phyloP scores from a whole-genome alignment of 257 asterid species.

The Solanum ossicruentum region DNA sequence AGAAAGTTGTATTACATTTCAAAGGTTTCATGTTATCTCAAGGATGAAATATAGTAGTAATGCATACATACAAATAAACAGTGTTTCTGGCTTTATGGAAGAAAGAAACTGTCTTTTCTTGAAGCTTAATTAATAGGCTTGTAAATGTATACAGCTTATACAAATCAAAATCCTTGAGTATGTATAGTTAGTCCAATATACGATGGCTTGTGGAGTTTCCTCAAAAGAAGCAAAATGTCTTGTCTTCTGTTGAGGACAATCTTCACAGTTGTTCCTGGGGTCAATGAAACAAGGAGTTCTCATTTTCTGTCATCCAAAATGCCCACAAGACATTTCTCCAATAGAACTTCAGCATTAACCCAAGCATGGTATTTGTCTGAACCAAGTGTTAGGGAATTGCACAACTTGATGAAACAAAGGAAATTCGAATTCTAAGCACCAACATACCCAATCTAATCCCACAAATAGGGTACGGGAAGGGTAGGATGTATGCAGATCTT shows the following conservation, averaged over 20 bases:
- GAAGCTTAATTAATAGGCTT: neutral
- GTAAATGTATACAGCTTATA: neutral
- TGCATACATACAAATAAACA: neutral
- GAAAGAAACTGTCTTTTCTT: neutral
- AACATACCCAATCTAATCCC: neutral
- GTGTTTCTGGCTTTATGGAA: neutral
- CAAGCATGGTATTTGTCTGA: constrained; percentile 92
- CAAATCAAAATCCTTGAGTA: neutral
- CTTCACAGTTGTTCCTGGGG: neutral
- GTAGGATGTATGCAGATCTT: neutral
- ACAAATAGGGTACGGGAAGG: neutral
- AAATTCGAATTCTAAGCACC: neutral
- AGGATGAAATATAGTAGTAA: neutral
- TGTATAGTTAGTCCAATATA: neutral
- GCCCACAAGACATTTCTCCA: constrained; percentile 94
- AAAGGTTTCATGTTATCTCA: neutral
- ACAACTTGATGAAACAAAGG: constrained; percentile 1
- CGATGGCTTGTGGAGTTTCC: neutral
- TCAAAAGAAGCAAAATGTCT: neutral
- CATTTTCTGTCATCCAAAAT: constrained; percentile 39
- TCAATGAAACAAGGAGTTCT: neutral
- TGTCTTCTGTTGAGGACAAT: neutral
- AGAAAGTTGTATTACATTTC: neutral
- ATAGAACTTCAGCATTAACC: constrained; percentile 75
- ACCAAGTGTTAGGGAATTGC: constrained; percentile 29